Base-by-base conservation (phyloP, 2,329 filamentous ascomycete genomes). In the Trichoderma sp. region DNA sequence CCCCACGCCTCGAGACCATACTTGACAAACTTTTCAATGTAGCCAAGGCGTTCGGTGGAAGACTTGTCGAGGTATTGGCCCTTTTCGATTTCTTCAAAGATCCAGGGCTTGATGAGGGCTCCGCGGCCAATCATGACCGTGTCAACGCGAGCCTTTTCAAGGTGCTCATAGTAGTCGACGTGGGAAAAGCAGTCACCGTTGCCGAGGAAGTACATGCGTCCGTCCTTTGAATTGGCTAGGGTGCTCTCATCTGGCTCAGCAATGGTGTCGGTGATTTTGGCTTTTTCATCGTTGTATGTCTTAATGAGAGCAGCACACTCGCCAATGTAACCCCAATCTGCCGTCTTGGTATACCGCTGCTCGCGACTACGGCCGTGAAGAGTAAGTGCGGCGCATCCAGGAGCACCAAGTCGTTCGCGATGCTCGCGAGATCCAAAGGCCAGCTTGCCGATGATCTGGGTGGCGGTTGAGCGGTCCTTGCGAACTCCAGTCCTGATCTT, bases 181-280 rank as follows among this genome's bases (percentile, higher is more conserved):
- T 98, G 94, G 5, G 94, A 98, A 84, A 93, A 98, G 82, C 95
- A 96, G 83, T 99, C 96, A 62, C 96, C 96, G 81, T 99, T 99
- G 76, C 96, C 96, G 75, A 98, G 86, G 83, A 99, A 98, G 84
- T 93, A 98, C 76, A 96, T 89, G 75, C 90, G 91, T 6, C 90
- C 89, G 74, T 87, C 89, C 65, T 84, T 88, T 11, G 86, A 84
- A 75, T 91, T 90, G 18, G 94, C 85, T 69, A 93, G 88, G 32
- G 91, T 91, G 75, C 92, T 91, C 34, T 87, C 87, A 79, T 98
- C 95, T 0, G 92, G 86, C 78, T 97, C 94, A 39, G 86, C 86
- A 43, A 90, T 85, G 0, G 96, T 99, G 81, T 99, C 96, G 6
- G 89, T 86, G 18, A 92, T 80, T 4, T 83, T 83, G 74, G 90